Conservation (phyloP, 2,329 filamentous ascomycete genomes). For the Elsinoe necatrix region DNA sequence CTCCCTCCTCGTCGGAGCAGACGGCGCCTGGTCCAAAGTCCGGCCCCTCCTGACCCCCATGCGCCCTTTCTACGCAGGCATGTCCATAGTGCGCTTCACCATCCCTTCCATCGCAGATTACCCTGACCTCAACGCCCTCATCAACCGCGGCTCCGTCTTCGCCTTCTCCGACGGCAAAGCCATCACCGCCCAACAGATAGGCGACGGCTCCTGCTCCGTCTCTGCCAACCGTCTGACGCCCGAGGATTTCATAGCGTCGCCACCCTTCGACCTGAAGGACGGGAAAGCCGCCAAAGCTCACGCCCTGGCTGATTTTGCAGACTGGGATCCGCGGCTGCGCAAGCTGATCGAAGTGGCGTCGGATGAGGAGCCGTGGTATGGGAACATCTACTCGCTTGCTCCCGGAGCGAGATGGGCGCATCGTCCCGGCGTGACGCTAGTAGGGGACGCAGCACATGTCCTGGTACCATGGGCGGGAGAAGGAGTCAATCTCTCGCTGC, state of each 20-base stretch:
- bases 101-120: constrained; percentile 26
- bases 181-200: constrained; percentile 27
- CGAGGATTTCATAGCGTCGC: constrained; percentile 24
- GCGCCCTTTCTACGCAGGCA: constrained; percentile 31
- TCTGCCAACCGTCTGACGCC: constrained; percentile 22
- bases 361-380: constrained; percentile 21
- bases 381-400: constrained; percentile 34
- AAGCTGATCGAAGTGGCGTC: constrained; percentile 24
- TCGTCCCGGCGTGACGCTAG: constrained; percentile 31
- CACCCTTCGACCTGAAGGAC: constrained; percentile 23
- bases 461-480: constrained; percentile 31
- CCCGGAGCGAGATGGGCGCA: constrained; percentile 33
- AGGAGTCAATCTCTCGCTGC: constrained; percentile 33
- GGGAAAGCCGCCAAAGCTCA: constrained; percentile 19
- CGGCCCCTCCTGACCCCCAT: constrained; percentile 27
- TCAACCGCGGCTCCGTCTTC: constrained; percentile 31
- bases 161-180: constrained; percentile 23
- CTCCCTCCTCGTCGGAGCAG: constrained; percentile 38
- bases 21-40: constrained; percentile 37
- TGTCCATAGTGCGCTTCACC: constrained; percentile 28
- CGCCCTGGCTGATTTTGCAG: constrained; percentile 23
- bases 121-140: constrained; percentile 27
- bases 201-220: constrained; percentile 29
- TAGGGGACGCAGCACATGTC: constrained; percentile 37
- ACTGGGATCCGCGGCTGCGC: constrained; percentile 27